Percentiles rank a stretch among this genome's conserved stretches.
These are phyloP conservation scores for Coemansia sp. DNA, from an alignment of 192 early-diverging fungal species.

Conservation along the genomic window DNA sequence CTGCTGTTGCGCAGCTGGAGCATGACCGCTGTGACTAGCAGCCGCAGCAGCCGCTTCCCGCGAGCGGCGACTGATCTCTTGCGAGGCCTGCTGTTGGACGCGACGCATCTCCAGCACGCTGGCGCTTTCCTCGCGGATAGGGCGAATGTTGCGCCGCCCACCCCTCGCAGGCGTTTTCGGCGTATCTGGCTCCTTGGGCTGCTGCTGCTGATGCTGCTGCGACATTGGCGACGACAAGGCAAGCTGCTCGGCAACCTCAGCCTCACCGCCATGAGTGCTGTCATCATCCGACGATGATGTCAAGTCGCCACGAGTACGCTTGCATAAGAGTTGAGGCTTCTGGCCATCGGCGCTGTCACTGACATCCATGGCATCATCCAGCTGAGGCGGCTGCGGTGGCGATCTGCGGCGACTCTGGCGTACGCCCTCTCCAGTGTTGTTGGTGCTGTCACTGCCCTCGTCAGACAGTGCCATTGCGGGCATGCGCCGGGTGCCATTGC, in stretches of 20 bases:
- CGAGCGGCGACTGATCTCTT: slow-evolving; percentile 17
- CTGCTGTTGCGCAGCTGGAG: background rate
- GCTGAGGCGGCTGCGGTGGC: too few relatives aligned
- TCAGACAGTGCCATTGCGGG: background rate
- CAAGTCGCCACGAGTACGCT: background rate
- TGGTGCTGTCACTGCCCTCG: background rate
- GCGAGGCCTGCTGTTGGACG: slow-evolving; percentile 7
- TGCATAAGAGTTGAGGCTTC: background rate
- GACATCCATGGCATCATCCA: too few relatives aligned
- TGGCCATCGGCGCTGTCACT: too few relatives aligned
- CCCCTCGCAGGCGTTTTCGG: background rate
- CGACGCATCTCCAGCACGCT: slow-evolving; percentile 22
- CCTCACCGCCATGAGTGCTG: background rate
- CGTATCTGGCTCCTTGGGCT: background rate
- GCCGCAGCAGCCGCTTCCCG: background rate
- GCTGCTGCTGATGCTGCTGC: too few relatives aligned
- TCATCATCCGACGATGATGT: background rate
- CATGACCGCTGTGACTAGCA: background rate
- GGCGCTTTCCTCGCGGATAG: slow-evolving; percentile 29
- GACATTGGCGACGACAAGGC: background rate
- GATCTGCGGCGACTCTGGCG: too few relatives aligned
- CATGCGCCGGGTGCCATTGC: background rate
- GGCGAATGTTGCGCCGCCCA: slow-evolving; percentile 38
- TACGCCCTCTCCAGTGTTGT: background rate
- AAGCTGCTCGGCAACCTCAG: background rate